phyloP scores from a whole-genome alignment of 2,329 filamentous ascomycete genomes.

The Diaporthe longicolla region DNA sequence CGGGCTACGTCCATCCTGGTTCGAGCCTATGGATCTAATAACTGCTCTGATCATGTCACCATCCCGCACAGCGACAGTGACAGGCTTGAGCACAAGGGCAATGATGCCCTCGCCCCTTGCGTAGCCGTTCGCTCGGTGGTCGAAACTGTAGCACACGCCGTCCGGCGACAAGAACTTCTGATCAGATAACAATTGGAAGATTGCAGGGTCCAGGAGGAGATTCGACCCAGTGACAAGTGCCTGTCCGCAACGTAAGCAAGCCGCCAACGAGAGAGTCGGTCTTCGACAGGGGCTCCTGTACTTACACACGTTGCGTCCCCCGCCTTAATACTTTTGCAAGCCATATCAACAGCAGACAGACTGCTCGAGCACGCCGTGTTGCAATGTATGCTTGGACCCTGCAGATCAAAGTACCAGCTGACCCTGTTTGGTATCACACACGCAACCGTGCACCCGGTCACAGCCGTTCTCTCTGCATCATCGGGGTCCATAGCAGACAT shows the following conservation, averaged over 20 bases:
- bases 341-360: slow-evolving; percentile 34
- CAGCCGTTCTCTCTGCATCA: slow-evolving; percentile 49
- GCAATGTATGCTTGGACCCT: slow-evolving; percentile 54
- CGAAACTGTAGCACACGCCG: slow-evolving; percentile 52
- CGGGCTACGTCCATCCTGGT: slow-evolving; percentile 56
- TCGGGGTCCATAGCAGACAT: slow-evolving; percentile 54
- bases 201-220: slow-evolving; percentile 43
- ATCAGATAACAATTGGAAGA: slow-evolving; percentile 39
- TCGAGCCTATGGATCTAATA: slow-evolving; percentile 50
- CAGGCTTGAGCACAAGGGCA: slow-evolving; percentile 57
- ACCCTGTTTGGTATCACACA: slow-evolving; percentile 54
- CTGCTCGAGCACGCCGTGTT: slow-evolving; percentile 56
- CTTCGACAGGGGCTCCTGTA: too few species aligned
- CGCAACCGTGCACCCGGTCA: slow-evolving; percentile 47
- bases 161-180: slow-evolving; percentile 48
- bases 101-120: slow-evolving; percentile 50
- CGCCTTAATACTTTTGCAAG: slow-evolving; percentile 24
- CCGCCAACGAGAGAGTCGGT: too few species aligned
- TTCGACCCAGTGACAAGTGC: slow-evolving; percentile 37
- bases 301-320: slow-evolving; percentile 9
- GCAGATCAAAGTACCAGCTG: slow-evolving; percentile 57
- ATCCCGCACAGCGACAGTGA: slow-evolving; percentile 56
- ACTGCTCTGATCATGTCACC: slow-evolving; percentile 55
- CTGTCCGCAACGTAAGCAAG: neutral
- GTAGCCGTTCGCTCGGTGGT: slow-evolving; percentile 52